Base-by-base conservation (phyloP, 805 yeast species). In the Nakazawaea wyomingensis region DNA sequence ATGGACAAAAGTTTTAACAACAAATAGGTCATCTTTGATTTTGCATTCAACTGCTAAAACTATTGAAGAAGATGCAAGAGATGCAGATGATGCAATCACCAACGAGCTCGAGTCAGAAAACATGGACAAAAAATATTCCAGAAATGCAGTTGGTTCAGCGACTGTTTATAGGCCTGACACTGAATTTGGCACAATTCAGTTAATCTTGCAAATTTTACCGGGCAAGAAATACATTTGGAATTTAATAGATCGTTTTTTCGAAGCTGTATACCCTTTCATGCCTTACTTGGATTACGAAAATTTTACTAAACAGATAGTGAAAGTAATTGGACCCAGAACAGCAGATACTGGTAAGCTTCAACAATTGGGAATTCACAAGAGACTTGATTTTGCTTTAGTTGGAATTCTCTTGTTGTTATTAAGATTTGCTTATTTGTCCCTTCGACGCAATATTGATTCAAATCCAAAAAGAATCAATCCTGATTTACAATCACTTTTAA, bases 201-300 rank as follows among this genome's bases (percentile, higher is more conserved):
- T 54, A 21, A 65, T 69, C 8, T 64, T 62, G 46, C 33, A 50
- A 2, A 53, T 62, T 0, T 50, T 72, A 5, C 80, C 81, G 0
- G 49, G 57, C 4, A 60, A 54, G 34, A 57, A 55, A 18, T 59
- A 69, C 2, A 54, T 68, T 4, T 72, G 71, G 70, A 50, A 64
- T 26, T 60, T 72, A 22, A 41, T 74, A 19, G 61, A 62, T 16
- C 49, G 74, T 3, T 76, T 65, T 50, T 74, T 72, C 54, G 51
- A 53, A 17, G 60, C 59, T 49, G 50, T 74, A 5, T 72, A 73
- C 50, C 74, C 78, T 2, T 72, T 67, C 48, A 61, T 66, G 58
- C 80, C 81, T 1, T 72, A 57, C 38, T 33, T 75, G 17, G 76
- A 72, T 45, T 65, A 68, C 44, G 50, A 46, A 3, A 50, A 52